A percentile compares a stretch with the other conserved stretches of the same genome.
Evolutionary conservation across 2,329 filamentous ascomycete genomes (phyloP).

Genomic region (Berkeleyomyces basicola): DNA sequence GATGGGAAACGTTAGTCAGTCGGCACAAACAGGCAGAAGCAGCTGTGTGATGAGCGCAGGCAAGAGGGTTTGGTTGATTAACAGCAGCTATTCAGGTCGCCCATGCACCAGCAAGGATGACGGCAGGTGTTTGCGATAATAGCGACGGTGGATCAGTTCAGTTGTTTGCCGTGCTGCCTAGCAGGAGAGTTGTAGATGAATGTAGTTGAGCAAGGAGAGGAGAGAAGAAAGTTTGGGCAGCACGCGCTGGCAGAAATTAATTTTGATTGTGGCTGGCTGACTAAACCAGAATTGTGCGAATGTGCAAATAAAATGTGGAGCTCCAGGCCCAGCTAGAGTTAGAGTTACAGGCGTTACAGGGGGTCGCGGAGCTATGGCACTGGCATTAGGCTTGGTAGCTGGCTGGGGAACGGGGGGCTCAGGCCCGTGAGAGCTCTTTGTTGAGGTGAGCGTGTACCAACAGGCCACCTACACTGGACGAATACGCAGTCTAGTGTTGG

Average conservation of each 20-base stretch:
- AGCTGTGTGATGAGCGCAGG: neutral
- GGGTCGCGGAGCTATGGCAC: too few relatives aligned
- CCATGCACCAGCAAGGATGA: neutral
- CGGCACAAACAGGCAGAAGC: neutral
- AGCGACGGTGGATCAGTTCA: neutral
- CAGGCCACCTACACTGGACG: too few relatives aligned
- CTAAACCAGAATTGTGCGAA: neutral
- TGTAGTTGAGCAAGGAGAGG: neutral
- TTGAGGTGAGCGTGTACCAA: too few relatives aligned
- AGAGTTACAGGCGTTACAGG: too few relatives aligned
- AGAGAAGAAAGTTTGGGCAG: neutral
- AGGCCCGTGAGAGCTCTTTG: too few relatives aligned
- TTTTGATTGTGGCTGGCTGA: neutral
- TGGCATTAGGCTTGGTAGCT: too few relatives aligned
- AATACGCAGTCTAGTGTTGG: too few relatives aligned
- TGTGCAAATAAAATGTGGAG: neutral
- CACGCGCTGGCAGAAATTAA: neutral
- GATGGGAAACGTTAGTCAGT: neutral
- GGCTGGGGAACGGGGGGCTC: too few relatives aligned
- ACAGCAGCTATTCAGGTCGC: neutral
- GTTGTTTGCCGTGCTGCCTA: neutral
- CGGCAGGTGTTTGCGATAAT: neutral
- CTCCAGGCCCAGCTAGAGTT: too few relatives aligned
- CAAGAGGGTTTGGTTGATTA: neutral
- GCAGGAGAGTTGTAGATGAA: neutral